These are phyloP conservation scores for Mollisia scopiformis DNA, from an alignment of 2,329 filamentous ascomycete genomes.

Conservation along the genomic window DNA sequence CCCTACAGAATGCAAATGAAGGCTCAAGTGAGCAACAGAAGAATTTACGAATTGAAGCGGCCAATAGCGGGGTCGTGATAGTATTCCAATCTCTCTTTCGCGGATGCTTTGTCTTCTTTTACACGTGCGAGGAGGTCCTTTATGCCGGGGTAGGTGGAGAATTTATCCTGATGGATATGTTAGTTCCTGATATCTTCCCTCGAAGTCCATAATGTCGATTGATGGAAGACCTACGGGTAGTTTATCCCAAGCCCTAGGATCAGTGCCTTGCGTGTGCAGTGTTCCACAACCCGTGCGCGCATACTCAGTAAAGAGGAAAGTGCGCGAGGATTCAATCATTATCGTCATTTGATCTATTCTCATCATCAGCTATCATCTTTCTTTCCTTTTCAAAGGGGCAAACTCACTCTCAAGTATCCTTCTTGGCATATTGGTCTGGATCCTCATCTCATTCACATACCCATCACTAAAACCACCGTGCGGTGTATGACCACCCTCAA, in stretches of 20 bases:
- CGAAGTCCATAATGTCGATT: too few relatives aligned
- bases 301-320: slow-evolving; percentile 61
- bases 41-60: background rate
- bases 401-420: slow-evolving; percentile 43
- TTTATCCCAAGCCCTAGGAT: slow-evolving; percentile 54
- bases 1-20: too few relatives aligned
- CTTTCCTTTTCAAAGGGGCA: too few relatives aligned
- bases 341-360: slow-evolving; percentile 49
- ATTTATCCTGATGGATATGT: slow-evolving; percentile 20
- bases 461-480: slow-evolving; percentile 50
- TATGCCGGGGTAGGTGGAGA: slow-evolving; percentile 24
- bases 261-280: slow-evolving; percentile 40
- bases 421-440: slow-evolving; percentile 45
- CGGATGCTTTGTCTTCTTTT: slow-evolving; percentile 21
- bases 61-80: slow-evolving; percentile 25
- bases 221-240: slow-evolving; percentile 48
- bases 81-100: slow-evolving; percentile 21
- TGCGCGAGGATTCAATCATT: slow-evolving; percentile 54
- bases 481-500: slow-evolving; percentile 39
- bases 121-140: slow-evolving; percentile 22
- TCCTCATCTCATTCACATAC: slow-evolving; percentile 48
- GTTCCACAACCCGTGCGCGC: slow-evolving; percentile 42
- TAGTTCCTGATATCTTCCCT: too few relatives aligned
- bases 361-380: background rate
- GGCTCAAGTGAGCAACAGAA: background rate